phyloP scores from a whole-genome alignment of 495 filamentous ascomycete genomes.

The Penicillium alfredii region DNA sequence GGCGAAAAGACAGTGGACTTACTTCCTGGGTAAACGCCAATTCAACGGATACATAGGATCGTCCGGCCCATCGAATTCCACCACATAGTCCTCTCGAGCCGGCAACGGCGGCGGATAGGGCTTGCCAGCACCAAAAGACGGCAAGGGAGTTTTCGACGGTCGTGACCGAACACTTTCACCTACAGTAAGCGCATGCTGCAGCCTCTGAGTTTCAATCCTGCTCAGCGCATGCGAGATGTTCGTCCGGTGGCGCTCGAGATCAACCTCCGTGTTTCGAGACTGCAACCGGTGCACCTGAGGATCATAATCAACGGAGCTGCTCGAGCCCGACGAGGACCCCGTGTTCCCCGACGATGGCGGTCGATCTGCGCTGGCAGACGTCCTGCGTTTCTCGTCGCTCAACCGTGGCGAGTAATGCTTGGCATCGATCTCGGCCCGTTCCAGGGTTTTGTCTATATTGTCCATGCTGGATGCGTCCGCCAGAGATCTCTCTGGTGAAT shows the following conservation, averaged over 20 bases:
- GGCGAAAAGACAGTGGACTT: slow-evolving; percentile 7
- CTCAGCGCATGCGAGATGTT: slow-evolving; percentile 53
- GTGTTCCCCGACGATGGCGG: slow-evolving; percentile 17
- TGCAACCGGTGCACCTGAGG: slow-evolving; percentile 25
- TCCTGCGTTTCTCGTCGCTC: slow-evolving; percentile 12
- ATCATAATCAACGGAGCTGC: slow-evolving; percentile 28
- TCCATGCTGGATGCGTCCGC: no score
- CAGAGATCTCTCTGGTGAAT: no score
- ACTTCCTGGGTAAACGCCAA: slow-evolving; percentile 72
- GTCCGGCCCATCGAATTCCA: slow-evolving; percentile 70
- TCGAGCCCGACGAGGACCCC: slow-evolving; percentile 20
- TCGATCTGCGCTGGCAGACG: slow-evolving; percentile 11
- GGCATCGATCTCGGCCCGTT: slow-evolving; percentile 14
- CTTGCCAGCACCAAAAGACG: slow-evolving; percentile 61
- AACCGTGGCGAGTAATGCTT: slow-evolving; percentile 2
- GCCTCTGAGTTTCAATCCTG: slow-evolving; percentile 55
- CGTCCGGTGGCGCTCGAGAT: slow-evolving; percentile 57
- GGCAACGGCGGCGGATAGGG: slow-evolving; percentile 69
- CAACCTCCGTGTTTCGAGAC: slow-evolving; percentile 52
- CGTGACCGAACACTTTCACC: slow-evolving; percentile 30
- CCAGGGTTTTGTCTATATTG: slow-evolving; percentile 7
- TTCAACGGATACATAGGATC: slow-evolving; percentile 78
- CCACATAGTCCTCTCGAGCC: slow-evolving; percentile 68
- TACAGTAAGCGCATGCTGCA: slow-evolving; percentile 34
- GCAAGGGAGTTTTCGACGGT: slow-evolving; percentile 43